A percentile compares a stretch with the other conserved stretches of the same genome.
These are phyloP conservation scores for Ganoderma lingzhi DNA, from an alignment of 1,284 basidiomycete species.

Conservation along the genomic window DNA sequence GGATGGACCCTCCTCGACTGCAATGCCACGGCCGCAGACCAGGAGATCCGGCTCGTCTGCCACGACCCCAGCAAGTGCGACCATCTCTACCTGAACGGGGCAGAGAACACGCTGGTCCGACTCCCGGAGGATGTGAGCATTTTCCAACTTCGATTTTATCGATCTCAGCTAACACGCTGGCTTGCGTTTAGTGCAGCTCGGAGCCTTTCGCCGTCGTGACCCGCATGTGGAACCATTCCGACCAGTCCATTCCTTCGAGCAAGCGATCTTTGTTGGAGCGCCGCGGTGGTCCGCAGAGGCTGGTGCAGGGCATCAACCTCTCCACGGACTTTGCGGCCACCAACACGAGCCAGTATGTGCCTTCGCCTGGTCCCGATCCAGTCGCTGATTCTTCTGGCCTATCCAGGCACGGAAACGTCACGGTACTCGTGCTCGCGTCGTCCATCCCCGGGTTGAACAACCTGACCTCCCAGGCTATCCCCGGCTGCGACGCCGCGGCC, in stretches of 20 bases:
- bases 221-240: conserved; percentile 44
- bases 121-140: conserved; percentile 41
- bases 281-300: conserved; percentile 42
- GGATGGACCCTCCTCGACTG: conserved; percentile 61
- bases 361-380: background rate
- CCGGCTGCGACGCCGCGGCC: no score
- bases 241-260: conserved; percentile 49
- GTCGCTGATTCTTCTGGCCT: background rate
- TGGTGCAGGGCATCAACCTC: conserved; percentile 50
- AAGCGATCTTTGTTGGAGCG: conserved; percentile 42
- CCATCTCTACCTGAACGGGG: conserved; percentile 53
- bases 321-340: conserved; percentile 50
- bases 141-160: background rate
- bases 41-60: conserved; percentile 58
- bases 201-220: conserved; percentile 58
- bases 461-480: no score
- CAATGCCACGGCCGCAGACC: conserved; percentile 44
- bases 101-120: conserved; percentile 58
- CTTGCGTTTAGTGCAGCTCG: conserved; percentile 47
- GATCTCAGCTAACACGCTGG: background rate
- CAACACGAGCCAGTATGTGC: conserved; percentile 42
- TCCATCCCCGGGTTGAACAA: background rate
- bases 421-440: background rate
- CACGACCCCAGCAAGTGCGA: conserved; percentile 46
- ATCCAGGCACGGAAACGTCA: conserved; percentile 6